Evolutionary conservation across 2,329 filamentous ascomycete genomes (phyloP).

Genomic region (Colletotrichum simmondsii): DNA sequence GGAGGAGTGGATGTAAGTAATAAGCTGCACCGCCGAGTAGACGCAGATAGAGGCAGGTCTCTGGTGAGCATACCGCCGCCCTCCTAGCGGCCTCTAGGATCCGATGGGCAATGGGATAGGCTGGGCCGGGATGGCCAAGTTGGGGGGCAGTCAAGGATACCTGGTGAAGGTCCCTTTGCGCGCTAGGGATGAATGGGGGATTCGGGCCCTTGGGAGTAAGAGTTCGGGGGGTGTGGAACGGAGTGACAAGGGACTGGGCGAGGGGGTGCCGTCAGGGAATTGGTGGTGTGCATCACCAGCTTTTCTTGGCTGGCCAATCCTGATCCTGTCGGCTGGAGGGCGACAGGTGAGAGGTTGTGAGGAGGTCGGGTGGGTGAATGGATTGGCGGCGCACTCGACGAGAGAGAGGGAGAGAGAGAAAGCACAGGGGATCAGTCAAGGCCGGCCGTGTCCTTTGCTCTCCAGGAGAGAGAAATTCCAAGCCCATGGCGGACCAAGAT

Average conservation of each 20-base stretch:
- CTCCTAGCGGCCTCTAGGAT: slow-evolving; percentile 13
- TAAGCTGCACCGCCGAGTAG: slow-evolving; percentile 30
- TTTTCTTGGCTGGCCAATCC: slow-evolving; percentile 30
- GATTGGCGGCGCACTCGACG: slow-evolving; percentile 13
- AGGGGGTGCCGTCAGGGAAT: slow-evolving; percentile 17
- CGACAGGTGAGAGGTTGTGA: slow-evolving; percentile 3
- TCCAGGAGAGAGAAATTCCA: not conserved
- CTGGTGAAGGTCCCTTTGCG: slow-evolving; percentile 24
- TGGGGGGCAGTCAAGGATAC: slow-evolving; percentile 32
- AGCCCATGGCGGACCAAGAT: not conserved
- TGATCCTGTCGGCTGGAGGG: slow-evolving; percentile 19
- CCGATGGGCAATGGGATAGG: slow-evolving; percentile 18
- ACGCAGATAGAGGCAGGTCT: slow-evolving; percentile 26
- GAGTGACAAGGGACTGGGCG: slow-evolving; percentile 8
- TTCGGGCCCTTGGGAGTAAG: slow-evolving; percentile 16
- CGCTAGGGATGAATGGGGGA: slow-evolving; percentile 25
- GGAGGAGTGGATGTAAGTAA: slow-evolving; percentile 34
- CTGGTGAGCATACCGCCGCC: slow-evolving; percentile 30
- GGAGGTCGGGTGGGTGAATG: slow-evolving; percentile 17
- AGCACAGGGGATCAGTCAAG: not conserved
- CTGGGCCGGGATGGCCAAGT: slow-evolving; percentile 26
- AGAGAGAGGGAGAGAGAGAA: no score
- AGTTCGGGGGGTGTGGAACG: slow-evolving; percentile 17
- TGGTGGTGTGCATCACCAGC: slow-evolving; percentile 33
- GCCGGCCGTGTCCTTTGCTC: not conserved